These are phyloP conservation scores for Myriosclerotinia curreyana DNA, from an alignment of 2,329 filamentous ascomycete genomes.

Conservation along the genomic window DNA sequence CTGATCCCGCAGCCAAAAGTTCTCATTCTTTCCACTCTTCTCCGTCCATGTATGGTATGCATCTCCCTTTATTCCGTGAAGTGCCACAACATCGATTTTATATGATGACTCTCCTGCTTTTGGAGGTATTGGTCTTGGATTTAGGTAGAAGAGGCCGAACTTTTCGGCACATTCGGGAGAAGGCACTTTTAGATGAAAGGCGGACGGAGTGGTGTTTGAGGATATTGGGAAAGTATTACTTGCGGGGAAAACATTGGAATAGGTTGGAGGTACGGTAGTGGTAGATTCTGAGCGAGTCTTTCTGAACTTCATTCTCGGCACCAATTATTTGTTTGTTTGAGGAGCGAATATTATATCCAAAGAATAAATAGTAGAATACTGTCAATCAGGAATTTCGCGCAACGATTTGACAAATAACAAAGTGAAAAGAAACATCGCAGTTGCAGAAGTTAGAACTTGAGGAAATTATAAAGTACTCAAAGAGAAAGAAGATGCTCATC, in stretches of 20 bases:
- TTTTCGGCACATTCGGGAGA: neutral
- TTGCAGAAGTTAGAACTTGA: neutral
- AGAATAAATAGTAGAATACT: neutral
- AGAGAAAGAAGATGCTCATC: neutral
- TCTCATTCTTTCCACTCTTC: constrained; percentile 11
- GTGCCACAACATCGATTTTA: constrained; percentile 27
- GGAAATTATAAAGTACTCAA: neutral
- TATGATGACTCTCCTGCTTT: neutral
- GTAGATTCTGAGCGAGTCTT: neutral
- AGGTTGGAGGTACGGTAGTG: neutral
- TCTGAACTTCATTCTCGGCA: neutral
- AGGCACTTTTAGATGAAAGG: neutral
- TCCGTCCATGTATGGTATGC: constrained; percentile 32
- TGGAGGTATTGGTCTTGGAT: neutral
- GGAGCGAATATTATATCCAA: neutral
- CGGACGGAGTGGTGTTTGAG: neutral
- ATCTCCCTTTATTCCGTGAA: constrained; percentile 30
- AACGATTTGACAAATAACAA: neutral
- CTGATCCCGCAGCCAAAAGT: constrained; percentile 31
- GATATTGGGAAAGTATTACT: neutral
- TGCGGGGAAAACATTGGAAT: neutral
- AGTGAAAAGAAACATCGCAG: neutral
- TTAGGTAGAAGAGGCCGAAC: constrained; percentile 15
- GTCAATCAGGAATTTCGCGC: neutral
- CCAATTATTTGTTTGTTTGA: neutral